Evolutionary conservation across 345 rosid species (phyloP), one percentile per base, ranked within the genome.

Genomic region (Pugionium cornutum): DNA sequence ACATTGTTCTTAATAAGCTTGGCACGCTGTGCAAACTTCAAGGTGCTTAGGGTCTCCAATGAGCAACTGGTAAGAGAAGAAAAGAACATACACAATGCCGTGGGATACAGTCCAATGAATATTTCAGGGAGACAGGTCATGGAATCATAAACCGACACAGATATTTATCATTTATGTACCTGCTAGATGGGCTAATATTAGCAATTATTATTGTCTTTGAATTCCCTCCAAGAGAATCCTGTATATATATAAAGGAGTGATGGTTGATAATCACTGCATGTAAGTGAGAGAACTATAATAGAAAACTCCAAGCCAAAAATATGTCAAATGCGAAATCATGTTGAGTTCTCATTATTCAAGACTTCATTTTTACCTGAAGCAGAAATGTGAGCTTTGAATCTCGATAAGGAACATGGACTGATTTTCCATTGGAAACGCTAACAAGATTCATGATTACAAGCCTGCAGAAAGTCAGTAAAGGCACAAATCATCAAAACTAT

Each of bases 221-320:
- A 69, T 95, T 95, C 56, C 99, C 99, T 75, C 99, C 99, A 9
- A 95, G 83, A 53, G 99, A 95, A 78, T 95, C 97, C 99, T 95
- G 84, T 46, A 40, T 39, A 55, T 41, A 56, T 70, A 18, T 18
- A 18, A 9, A 59, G 18, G 68, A 53, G 32, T 53, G 64, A 48
- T 28, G 0, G 47, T 34, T 41, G 60, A 45, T 37, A 55, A 72
- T 40, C 40, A 52, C 10, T 52, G 61, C 28, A 52, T 2, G 6
- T 43, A 59, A 34, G 33, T 33, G 39, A 9, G 33, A 25, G 61
- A 58, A 42, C 53, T 53, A 64, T 27, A 45, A 27, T 36, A 52
- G 34, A 49, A 25, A 27, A 26, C 32, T 33, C 46, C 29, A 43
- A 51, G 29, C 42, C 5, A 44, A 26, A 66, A 36, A 29, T 55